Conservation (phyloP, 2,329 filamentous ascomycete genomes). For the Fusarium oxysporum region DNA sequence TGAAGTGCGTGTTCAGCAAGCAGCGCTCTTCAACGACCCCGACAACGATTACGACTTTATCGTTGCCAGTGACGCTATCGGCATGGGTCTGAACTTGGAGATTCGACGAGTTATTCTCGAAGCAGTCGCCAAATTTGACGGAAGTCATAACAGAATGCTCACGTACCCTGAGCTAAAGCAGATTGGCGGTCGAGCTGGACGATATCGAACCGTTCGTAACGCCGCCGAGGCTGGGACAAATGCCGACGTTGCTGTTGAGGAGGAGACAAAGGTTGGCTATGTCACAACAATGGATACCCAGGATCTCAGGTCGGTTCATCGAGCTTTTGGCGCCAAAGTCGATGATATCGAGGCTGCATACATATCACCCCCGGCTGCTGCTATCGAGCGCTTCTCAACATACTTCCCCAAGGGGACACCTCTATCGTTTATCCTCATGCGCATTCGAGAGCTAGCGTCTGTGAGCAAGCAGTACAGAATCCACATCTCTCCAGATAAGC, state of each 20-base stretch:
- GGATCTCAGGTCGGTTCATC: constrained; percentile 73
- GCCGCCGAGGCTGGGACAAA: constrained; percentile 5
- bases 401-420: constrained; percentile 87
- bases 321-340: constrained; percentile 72
- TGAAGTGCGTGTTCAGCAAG: constrained; percentile 92
- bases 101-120: constrained; percentile 94
- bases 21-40: constrained; percentile 92
- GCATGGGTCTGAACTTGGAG: constrained; percentile 95
- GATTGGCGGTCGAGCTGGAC: constrained; percentile 91
- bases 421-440: constrained; percentile 83
- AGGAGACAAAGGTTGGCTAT: constrained; percentile 68
- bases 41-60: constrained; percentile 95
- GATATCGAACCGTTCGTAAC: constrained; percentile 75
- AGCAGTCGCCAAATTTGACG: constrained; percentile 78
- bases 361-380: constrained; percentile 75
- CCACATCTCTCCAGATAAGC: constrained; percentile 65
- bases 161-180: constrained; percentile 87
- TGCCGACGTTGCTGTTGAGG: constrained; percentile 14
- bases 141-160: constrained; percentile 67
- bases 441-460: constrained; percentile 75
- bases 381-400: constrained; percentile 80
- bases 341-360: constrained; percentile 77
- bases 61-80: constrained; percentile 94
- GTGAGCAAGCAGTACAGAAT: constrained; percentile 77
- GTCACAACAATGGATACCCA: constrained; percentile 81